These are phyloP conservation scores for Microsporum canis DNA, from an alignment of 2,329 filamentous ascomycete species.

Conservation along the genomic window DNA sequence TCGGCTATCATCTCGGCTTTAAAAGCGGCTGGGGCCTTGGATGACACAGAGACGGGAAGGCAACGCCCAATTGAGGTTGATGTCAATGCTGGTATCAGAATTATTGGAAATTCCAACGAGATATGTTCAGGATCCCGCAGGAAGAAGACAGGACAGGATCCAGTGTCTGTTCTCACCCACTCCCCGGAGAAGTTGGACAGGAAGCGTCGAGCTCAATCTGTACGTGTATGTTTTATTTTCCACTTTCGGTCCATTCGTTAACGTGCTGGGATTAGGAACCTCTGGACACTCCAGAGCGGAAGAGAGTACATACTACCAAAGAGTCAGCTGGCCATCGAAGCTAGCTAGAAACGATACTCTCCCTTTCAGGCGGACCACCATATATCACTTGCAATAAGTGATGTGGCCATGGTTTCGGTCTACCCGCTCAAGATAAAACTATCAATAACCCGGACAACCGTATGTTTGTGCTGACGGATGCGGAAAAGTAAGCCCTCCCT, in stretches of 20 bases:
- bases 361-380: too few relatives aligned
- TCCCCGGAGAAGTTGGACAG: not conserved
- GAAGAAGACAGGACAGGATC: not conserved
- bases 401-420: not conserved
- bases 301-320: not conserved
- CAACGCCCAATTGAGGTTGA: conserved; percentile 18
- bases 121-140: conserved; percentile 16
- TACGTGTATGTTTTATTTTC: not conserved
- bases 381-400: not conserved
- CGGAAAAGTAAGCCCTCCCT: not conserved
- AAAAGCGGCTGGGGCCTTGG: conserved; percentile 13
- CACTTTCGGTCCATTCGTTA: not conserved
- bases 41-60: conserved; percentile 11
- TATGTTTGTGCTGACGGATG: not conserved
- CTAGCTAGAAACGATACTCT: too few relatives aligned
- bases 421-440: not conserved
- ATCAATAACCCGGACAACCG: not conserved
- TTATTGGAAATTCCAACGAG: conserved; percentile 22
- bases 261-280: not conserved
- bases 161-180: not conserved
- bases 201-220: conserved; percentile 12
- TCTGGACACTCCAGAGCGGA: not conserved
- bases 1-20: conserved; percentile 19
- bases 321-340: not conserved
- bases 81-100: conserved; percentile 22